Base-by-base conservation (phyloP, 352 stramenopile species). In the Phytophthora cactorum region DNA sequence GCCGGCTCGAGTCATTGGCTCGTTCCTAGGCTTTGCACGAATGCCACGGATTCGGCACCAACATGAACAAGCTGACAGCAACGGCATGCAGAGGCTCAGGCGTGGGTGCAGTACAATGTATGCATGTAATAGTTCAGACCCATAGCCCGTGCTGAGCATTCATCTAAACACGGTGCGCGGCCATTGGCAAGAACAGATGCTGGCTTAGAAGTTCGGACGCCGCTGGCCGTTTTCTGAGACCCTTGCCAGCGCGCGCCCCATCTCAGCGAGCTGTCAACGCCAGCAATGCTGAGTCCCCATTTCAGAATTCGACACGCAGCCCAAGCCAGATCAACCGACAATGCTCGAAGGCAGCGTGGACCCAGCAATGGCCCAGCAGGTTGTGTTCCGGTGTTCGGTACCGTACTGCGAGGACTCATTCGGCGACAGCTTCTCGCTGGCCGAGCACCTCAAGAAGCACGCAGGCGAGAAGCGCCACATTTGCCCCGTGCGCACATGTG, bases 391-490 rank as follows among this genome's bases (percentile, higher is more conserved):
- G 47, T 79, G 72, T 52, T 72, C 72, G 17, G 72, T 79, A 41
- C 72, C 72, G 27, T 79, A 76, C 63, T 79, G 72, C 59, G 72
- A 79, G 43, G 36, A 54, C 45, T 66, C 55, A 28, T 76, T 76
- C 55, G 22, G 45, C 32, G 63, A 76, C 59, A 77, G 60, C 68
- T 77, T 72, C 57, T 61, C 77, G 66, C 66, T 85, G 52, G 72
- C 70, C 22, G 77, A 85, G 61, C 77, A 82, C 69, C 72, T 82
- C 52, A 81, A 75, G 62, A 66, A 74, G 54, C 77, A 85, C 62
- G 77, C 74, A 43, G 77, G 71, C 41, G 72, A 75, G 47, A 85
- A 85, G 70, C 72, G 68, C 34, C 73, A 85, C 61, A 77, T 83
- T 43, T 85, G 77, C 34, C 74, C 81, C 49, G 69, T 89, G 29